Base-by-base conservation (phyloP, 2,329 filamentous ascomycete genomes). In the Kalaharituber pfeilii region DNA sequence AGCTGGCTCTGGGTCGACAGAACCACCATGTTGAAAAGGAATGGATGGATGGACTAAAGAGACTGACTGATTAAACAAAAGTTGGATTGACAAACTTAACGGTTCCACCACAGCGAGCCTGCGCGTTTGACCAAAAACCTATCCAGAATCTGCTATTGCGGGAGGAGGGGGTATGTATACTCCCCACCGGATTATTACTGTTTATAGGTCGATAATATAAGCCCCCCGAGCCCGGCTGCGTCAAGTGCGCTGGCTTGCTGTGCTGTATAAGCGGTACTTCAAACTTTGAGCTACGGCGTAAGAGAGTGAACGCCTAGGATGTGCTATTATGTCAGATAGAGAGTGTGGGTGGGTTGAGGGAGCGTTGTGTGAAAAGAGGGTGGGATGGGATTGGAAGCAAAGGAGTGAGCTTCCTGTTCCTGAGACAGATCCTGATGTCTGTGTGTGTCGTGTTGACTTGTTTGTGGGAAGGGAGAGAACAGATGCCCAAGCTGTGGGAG, bases 301-400 rank as follows among this genome's bases (percentile, higher is more conserved):
- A 47, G 42, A 13, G 18, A 47, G 42, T 47, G 42, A 13, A 47
- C 42, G 18, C 42, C 42, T 4, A 13, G 42, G n/a, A 2, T 47
- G 42, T 45, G 20, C 11, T 45, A 45, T 45, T 45, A 47, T 47
- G 42, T 47, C 42, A 47, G 42, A 47, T 47, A 25, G 13, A 47
- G 18, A 45, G 22, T 20, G n/a, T 22, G 42, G 25, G n/a, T 6
- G 42, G 25, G 42, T 22, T 25, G 42, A 20, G 15, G 25, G 42
- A 13, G 42, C 25, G n/a, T 47, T 13, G 42, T 47, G 42, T 22
- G 24, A 20, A 25, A 39, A 18, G 33, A 39, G 15, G 33, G 20
- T 13, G 33, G 33, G 20, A 39, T 13, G 4, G 33, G 33, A 6
- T n/a, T n/a, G 33, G 33, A 39, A 39, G 33, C 33, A 39, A 39